These are phyloP conservation scores for Nothophoma quercina DNA, from an alignment of 2,329 filamentous ascomycete genomes.

Conservation along the genomic window DNA sequence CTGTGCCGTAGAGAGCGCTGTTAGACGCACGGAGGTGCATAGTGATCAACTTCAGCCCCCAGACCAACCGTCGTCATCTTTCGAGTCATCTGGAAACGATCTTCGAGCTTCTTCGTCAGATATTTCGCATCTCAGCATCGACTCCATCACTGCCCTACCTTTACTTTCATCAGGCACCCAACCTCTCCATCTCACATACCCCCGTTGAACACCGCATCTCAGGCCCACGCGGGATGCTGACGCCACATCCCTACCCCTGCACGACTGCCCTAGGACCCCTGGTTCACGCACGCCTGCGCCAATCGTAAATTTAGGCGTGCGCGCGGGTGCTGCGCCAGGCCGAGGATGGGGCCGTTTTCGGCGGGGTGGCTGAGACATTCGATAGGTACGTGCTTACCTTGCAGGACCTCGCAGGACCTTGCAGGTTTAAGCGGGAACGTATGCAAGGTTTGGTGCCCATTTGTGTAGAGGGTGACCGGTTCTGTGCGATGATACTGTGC, in stretches of 20 bases:
- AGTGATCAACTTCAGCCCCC: slow-evolving; percentile 6
- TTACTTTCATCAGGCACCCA: slow-evolving; percentile 2
- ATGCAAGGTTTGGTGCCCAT: too few relatives aligned
- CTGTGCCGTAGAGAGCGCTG: background rate
- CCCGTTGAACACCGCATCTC: background rate
- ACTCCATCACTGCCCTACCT: too few relatives aligned
- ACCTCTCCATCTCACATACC: background rate
- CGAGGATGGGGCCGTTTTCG: slow-evolving; percentile 1
- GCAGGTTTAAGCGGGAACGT: too few relatives aligned
- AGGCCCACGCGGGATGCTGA: slow-evolving; percentile 12
- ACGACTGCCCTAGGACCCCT: too few relatives aligned
- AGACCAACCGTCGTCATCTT: too few relatives aligned
- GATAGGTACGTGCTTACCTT: slow-evolving; percentile 19
- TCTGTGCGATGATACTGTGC: slow-evolving; percentile 9
- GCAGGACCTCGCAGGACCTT: too few relatives aligned
- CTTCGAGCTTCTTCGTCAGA: too few relatives aligned
- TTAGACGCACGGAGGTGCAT: slow-evolving; percentile 4
- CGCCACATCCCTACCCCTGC: slow-evolving; percentile 2
- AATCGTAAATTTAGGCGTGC: slow-evolving; percentile 15
- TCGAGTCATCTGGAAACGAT: too few relatives aligned
- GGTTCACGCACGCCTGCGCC: slow-evolving; percentile 5
- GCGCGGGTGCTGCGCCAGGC: slow-evolving; percentile 7
- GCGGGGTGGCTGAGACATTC: slow-evolving; percentile 17
- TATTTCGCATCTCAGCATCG: background rate
- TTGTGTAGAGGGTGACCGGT: slow-evolving; percentile 9